Evolutionary conservation across 768 basidiomycete genomes (phyloP), one percentile per base, ranked within the genome.

Genomic region (Pleurotus sapidus): DNA sequence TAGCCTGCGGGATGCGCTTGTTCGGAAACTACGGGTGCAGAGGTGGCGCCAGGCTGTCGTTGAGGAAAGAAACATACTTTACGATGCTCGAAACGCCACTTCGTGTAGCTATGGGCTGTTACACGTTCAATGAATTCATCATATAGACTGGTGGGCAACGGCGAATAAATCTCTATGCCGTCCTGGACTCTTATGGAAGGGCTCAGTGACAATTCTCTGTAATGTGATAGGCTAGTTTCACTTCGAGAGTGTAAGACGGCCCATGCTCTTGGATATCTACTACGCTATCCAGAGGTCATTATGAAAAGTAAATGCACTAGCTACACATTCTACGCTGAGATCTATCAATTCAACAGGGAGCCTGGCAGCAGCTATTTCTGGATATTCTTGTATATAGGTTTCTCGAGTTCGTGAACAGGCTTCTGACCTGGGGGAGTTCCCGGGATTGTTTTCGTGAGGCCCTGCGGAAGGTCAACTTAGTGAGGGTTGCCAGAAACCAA

Each of bases 401-500:
- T 89, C 72, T 86, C 79, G 68, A 93, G 83, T 69, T 98, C 95
- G 72, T 98, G 94, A 69, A 98, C 86, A 58, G 84, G 94, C 37
- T 82, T 80, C 71, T 91, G 80, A 58, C 89, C 93, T 61, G 80
- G 80, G 58, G 96, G 89, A 45, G 91, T 78, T 6, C 93, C 95
- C 23, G 96, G 96, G 63, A 98, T 95, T 45, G 84, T 86, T 76
- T 98, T 98, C 40, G 78, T 83, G 58, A 98, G 81, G 63, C 94
- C 94, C 96, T 98, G 69, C 6, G 48, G 56, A 15, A 50, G 40
- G 38, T 38, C 30, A 58, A n/a, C 25, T 11, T 50, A 57, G 30
- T 34, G 45, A 55, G 49, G 50, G 46, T 4, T 17, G 53, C 23
- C 1, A 23, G 18, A 30, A 43, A 1, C 14, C 37, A n/a, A 50